Evolutionary conservation across 148 eudicot genomes (phyloP).

Genomic region (Limonium bicolor): DNA sequence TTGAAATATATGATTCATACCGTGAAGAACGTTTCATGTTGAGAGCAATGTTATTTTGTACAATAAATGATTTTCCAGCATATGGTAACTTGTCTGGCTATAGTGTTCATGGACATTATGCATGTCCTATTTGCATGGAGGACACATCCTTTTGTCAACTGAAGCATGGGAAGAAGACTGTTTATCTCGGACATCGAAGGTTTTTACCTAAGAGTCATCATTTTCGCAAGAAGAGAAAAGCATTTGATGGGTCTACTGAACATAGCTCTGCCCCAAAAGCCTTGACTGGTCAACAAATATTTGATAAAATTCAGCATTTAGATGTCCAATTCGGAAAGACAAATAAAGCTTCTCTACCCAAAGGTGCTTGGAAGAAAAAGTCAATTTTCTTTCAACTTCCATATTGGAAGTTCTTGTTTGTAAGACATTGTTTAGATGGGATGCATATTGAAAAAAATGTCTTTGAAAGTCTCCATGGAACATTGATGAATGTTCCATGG

Average conservation of each 20-base stretch:
- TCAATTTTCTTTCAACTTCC: constrained; percentile 8
- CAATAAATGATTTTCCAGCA: constrained; percentile 10
- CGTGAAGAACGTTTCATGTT: background rate
- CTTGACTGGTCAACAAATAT: background rate
- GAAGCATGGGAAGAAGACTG: background rate
- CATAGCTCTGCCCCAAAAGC: no score
- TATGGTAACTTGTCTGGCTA: constrained; percentile 7
- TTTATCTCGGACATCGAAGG: background rate
- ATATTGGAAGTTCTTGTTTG: background rate
- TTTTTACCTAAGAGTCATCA: background rate
- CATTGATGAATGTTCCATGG: background rate
- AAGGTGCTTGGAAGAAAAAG: background rate
- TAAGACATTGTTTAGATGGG: constrained; percentile 3
- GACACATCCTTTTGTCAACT: background rate
- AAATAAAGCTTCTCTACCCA: background rate
- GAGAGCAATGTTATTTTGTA: constrained; percentile 9
- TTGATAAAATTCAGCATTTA: background rate
- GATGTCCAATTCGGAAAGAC: background rate
- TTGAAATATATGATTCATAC: constrained; percentile 8
- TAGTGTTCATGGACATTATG: background rate
- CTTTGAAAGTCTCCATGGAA: background rate
- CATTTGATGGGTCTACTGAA: no score
- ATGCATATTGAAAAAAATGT: constrained; percentile 5
- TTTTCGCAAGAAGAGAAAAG: background rate
- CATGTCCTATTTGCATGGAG: constrained; percentile 5